phyloP scores from a whole-genome alignment of 495 filamentous ascomycete species.

The Hypoxylon perforatum region DNA sequence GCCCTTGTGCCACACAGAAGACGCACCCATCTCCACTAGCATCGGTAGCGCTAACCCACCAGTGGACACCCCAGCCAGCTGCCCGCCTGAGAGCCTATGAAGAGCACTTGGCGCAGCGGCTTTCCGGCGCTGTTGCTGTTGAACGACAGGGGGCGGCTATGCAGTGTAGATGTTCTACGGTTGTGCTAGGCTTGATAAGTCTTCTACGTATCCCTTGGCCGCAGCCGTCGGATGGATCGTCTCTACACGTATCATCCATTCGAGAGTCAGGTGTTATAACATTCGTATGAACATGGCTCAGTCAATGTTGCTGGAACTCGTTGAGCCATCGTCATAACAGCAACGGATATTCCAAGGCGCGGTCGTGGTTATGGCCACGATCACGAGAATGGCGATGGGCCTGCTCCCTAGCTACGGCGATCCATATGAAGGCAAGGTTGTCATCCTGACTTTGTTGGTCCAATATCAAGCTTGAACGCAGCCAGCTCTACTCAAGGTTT shows the following conservation, averaged over 20 bases:
- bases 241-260: background rate
- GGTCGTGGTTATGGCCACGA: conserved; percentile 3
- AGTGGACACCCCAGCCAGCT: background rate
- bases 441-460: background rate
- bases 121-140: conserved; percentile 23
- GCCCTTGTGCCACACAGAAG: conserved; percentile 21
- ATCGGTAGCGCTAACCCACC: conserved; percentile 3
- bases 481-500: conserved; percentile 2
- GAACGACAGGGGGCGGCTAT: conserved; percentile 36
- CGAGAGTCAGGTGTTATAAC: conserved; percentile 7
- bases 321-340: conserved; percentile 28
- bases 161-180: background rate
- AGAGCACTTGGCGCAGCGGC: conserved; percentile 21
- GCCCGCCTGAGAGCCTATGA: conserved; percentile 11
- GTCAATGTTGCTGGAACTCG: conserved; percentile 9
- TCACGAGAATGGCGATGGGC: conserved; percentile 9
- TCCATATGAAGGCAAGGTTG: background rate
- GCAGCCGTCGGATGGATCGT: conserved; percentile 21
- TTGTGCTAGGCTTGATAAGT: background rate
- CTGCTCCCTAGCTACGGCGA: background rate
- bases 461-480: background rate
- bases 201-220: conserved; percentile 14
- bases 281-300: conserved; percentile 1
- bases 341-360: conserved; percentile 3
- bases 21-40: conserved; percentile 10